Evolutionary conservation across 495 filamentous ascomycete genomes (phyloP), one percentile per base, ranked within the genome.

Genomic region (Parathielavia hyrcaniae): DNA sequence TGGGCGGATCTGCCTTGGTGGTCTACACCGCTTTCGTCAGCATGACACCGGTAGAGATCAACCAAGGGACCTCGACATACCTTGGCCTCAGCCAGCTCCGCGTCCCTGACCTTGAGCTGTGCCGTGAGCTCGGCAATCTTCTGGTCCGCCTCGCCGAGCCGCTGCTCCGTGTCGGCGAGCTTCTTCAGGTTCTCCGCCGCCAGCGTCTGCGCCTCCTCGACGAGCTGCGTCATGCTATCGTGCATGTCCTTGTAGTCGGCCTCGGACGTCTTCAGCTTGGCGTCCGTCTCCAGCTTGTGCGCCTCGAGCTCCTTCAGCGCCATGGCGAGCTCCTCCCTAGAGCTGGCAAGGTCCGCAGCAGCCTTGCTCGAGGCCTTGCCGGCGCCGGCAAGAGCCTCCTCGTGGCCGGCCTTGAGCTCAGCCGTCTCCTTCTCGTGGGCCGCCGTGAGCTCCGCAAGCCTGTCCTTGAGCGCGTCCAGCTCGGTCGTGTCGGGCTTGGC

Each of bases 241-340:
- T 83, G 77, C 76, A 81, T 77, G 56, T 79, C 76, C 61, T 78
- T 75, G 66, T 79, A 81, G 62, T 83, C 80, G 23, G 76, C 71
- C 66, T 75, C 68, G 20, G 75, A 71, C 20, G 73, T 78, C 70
- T 77, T 75, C 23, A 69, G 57, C 59, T 71, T 75, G 12, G 71
- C 70, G 19, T 74, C 69, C 30, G 69, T 67, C 46, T 73, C 72
- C 11, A 71, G 66, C 69, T 68, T 68, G 57, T 70, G 65, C n/a
- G 73, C 72, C 52, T 78, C 74, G 1, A 78, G 65, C 38, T 78
- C 75, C 60, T 78, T 75, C 57, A 73, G 63, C 2, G 69, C 64
- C 51, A 71, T 69, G 43, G 66, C 68, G 0, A 71, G 56, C 61
- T 76, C 71, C 56, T 79, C 69, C 57, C 66, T 63, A 40, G 65